phyloP scores from a whole-genome alignment of 1,139 yeast genomes.

The Saccharomyces hybrid region DNA sequence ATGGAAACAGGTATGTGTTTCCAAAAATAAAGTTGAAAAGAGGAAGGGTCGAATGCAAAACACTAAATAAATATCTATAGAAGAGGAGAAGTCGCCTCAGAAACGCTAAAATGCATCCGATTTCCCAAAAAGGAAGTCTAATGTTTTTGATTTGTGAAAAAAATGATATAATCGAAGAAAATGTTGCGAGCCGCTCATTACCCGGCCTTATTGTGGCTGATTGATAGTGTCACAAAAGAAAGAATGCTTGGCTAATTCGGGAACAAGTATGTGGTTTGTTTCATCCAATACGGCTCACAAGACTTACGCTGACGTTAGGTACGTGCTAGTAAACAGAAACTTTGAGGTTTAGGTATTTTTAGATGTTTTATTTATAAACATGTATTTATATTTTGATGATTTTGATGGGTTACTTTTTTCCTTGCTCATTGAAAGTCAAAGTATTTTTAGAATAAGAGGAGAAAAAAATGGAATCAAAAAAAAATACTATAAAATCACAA shows the following conservation, averaged over 20 bases:
- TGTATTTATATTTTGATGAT: neutral
- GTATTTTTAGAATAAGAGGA: neutral
- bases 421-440: neutral
- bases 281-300: neutral
- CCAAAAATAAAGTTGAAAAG: neutral
- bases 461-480: neutral
- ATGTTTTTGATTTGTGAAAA: neutral
- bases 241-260: neutral
- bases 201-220: neutral
- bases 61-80: neutral
- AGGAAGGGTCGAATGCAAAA: neutral
- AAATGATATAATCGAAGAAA: neutral
- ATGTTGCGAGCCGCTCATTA: neutral
- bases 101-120: neutral
- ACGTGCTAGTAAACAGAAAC: neutral
- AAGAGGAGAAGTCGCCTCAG: neutral
- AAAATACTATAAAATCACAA: slow-evolving; percentile 22
- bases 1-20: neutral
- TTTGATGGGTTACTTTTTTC: neutral
- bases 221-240: neutral
- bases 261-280: neutral
- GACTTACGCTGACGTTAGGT: neutral
- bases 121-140: neutral
- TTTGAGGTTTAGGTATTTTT: neutral
- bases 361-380: neutral